Conservation (phyloP, 768 basidiomycete species). For the Nevesoporus exiguus region DNA sequence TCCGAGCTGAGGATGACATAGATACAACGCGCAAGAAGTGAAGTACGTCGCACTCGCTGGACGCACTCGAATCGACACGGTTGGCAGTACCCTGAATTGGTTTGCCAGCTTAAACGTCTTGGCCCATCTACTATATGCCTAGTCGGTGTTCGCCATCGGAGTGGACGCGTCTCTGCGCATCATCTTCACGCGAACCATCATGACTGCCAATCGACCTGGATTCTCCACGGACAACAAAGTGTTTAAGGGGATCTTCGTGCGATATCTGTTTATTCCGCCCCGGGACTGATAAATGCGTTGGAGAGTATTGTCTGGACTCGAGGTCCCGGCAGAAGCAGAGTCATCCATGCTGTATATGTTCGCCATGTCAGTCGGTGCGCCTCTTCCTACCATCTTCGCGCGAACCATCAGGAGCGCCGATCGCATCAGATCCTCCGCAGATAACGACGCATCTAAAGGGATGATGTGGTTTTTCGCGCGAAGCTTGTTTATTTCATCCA, state of each 20-base stretch:
- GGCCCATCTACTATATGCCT: conserved; percentile 49
- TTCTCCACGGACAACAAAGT: too few species aligned
- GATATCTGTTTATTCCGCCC: too few species aligned
- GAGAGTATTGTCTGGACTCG: too few species aligned
- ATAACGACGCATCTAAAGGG: conserved; percentile 32
- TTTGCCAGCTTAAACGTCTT: conserved; percentile 31
- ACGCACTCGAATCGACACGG: conserved; percentile 17
- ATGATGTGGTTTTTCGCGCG: conserved; percentile 53
- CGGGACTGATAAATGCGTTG: too few species aligned
- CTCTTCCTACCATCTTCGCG: conserved; percentile 59
- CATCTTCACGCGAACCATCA: too few species aligned
- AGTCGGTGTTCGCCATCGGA: too few species aligned
- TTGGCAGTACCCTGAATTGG: conserved; percentile 6
- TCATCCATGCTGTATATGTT: conserved; percentile 64
- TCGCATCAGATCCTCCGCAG: conserved; percentile 46
- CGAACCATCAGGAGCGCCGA: conserved; percentile 67
- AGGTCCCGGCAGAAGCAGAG: too few species aligned
- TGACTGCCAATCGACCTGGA: too few species aligned
- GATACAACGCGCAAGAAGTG: not conserved
- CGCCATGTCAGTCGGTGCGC: conserved; percentile 72
- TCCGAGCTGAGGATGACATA: conserved; percentile 39
- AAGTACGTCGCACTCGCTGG: conserved; percentile 30
- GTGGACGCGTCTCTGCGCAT: too few species aligned
- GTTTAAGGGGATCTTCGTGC: too few species aligned
- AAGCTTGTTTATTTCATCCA: conserved; percentile 54